Evolutionary conservation across 129 eudicot genomes (phyloP), one percentile per base, ranked within the genome.

Genomic region (Calendula officinalis): DNA sequence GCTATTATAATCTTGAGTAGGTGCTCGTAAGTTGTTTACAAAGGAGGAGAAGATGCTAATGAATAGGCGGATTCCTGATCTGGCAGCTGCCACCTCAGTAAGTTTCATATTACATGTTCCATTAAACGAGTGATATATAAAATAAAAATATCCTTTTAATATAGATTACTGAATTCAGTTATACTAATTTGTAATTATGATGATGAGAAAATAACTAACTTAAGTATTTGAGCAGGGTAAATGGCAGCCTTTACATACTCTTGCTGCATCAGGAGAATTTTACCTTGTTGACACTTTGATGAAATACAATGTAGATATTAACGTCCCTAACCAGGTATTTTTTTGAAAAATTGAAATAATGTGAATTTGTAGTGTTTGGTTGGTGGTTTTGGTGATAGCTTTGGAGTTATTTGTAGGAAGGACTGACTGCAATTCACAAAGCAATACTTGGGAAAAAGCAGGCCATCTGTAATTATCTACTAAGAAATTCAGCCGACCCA

Each of bases 401-500:
- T 22, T 17, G 53, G 41, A 36, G 66, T 68, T 42, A 41, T 49
- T 50, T 68, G 56, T 85, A 94, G 99, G 80, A 82, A 78, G 99
- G 99, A 12, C 77, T 86, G 59, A 83, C 91, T 41, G 96, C 92
- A 17, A 75, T 94, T 69, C 97, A 94, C 79, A 88, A 71, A 82
- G 97, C 97, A 62, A 82, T 86, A 66, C 81, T 84, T 69, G 84
- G 84, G 69, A 94, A 88, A 69, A 88, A 88, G 81, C 97, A 94
- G 62, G 96, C 99, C 61, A 75, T 94, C 16, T 79, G 84, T 52
- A 83, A 88, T 70, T 81, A 58, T 80, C 90, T 88, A 30, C 73
- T 94, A 70, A 82, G 99, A 83, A 95, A 94, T 78, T 94, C 97
- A 33, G 89, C 95, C 41, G 83, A 81, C 60, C 99, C 99, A 22